phyloP scores from a whole-genome alignment of 2,329 filamentous ascomycete genomes.

The Seiridium unicorne region DNA sequence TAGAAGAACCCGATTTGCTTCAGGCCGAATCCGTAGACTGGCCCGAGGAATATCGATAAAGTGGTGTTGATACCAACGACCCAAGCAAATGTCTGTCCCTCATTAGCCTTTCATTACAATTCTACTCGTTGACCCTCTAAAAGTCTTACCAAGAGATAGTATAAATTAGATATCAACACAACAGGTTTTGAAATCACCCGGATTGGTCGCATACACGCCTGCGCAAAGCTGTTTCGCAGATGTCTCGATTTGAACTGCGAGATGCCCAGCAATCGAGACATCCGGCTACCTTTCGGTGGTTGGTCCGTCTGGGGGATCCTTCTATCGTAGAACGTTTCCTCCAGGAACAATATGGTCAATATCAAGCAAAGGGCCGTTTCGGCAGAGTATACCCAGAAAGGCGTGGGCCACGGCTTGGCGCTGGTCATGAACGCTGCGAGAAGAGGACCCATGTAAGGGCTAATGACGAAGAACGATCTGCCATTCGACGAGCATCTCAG shows the following conservation, averaged over 20 bases:
- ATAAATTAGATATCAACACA: conserved; percentile 33
- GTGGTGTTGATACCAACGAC: conserved; percentile 57
- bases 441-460: conserved; percentile 43
- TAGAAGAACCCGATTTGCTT: conserved; percentile 55
- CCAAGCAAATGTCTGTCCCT: conserved; percentile 41
- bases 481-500: not conserved
- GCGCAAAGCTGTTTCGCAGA: conserved; percentile 35
- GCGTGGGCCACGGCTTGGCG: conserved; percentile 40
- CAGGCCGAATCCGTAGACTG: conserved; percentile 48
- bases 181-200: conserved; percentile 37
- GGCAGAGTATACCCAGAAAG: conserved; percentile 46
- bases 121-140: not conserved
- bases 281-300: conserved; percentile 27
- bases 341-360: conserved; percentile 37
- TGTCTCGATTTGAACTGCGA: conserved; percentile 33
- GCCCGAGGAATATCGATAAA: conserved; percentile 48
- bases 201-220: conserved; percentile 36
- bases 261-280: conserved; percentile 27
- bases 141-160: conserved; percentile 30
- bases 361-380: conserved; percentile 35
- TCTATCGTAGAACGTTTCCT: conserved; percentile 51
- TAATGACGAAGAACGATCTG: conserved; percentile 35
- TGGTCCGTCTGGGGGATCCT: conserved; percentile 33
- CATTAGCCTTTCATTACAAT: not conserved
- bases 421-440: conserved; percentile 48